Percentiles rank a stretch among this genome's conserved stretches.
Evolutionary conservation across 164 flowering plant species (phyloP).

Genomic region (Vitis riparia): DNA sequence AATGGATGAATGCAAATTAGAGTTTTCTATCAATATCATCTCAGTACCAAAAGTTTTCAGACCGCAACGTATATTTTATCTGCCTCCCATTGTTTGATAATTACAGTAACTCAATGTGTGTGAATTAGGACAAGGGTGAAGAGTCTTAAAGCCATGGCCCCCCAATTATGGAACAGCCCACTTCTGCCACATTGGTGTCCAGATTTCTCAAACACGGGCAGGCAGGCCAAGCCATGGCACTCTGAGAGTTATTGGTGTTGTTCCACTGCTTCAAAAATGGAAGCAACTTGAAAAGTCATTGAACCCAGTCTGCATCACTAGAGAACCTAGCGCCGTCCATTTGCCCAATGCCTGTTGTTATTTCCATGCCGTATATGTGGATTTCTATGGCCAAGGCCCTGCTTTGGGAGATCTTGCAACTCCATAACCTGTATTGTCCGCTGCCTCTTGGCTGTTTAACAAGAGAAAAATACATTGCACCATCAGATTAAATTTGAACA

Average conservation of each 20-base stretch:
- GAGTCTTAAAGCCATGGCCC: too few relatives aligned
- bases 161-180: too few relatives aligned
- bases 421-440: constrained; percentile 84
- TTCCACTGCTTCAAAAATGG: constrained; percentile 12
- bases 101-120: not conserved
- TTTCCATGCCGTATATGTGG: constrained; percentile 46
- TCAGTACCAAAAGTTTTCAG: not conserved
- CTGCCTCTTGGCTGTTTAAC: constrained; percentile 75
- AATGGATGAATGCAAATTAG: constrained; percentile 4
- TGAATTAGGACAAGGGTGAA: not conserved
- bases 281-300: constrained; percentile 5
- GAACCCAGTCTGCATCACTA: not conserved
- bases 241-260: not conserved
- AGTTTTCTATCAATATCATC: not conserved
- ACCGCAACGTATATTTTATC: not conserved
- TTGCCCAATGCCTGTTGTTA: constrained; percentile 50
- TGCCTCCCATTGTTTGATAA: not conserved
- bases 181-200: too few relatives aligned
- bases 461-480: not conserved
- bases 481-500: not conserved
- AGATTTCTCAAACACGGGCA: too few relatives aligned
- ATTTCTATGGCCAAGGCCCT: constrained; percentile 40
- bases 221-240: too few relatives aligned
- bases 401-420: constrained; percentile 75
- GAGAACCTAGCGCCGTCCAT: constrained; percentile 42